Conservation (phyloP, 805 yeast genomes). For the Zygotorulaspora florentina region DNA sequence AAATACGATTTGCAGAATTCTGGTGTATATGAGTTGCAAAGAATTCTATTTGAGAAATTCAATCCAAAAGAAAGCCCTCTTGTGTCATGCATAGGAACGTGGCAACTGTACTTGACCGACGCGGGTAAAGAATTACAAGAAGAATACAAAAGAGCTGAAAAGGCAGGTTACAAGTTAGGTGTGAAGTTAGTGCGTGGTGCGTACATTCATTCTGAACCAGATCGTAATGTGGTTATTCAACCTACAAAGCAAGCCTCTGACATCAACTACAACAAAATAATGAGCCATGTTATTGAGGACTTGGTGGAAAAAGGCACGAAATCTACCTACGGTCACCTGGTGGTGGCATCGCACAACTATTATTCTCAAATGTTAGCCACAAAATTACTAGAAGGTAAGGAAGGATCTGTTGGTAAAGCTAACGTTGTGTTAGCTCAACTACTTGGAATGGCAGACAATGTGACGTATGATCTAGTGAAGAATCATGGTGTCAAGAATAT, state of each 20-base stretch:
- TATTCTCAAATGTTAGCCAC: conserved; percentile 74
- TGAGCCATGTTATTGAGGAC: conserved; percentile 55
- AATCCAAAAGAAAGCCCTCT: conserved; percentile 54
- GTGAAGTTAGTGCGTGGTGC: conserved; percentile 94
- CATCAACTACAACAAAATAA: conserved; percentile 64
- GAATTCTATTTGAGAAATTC: conserved; percentile 69
- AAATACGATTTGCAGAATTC: conserved; percentile 73
- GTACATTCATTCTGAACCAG: conserved; percentile 82
- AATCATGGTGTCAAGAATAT: conserved; percentile 66
- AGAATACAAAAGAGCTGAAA: conserved; percentile 63
- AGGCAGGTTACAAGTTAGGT: conserved; percentile 66
- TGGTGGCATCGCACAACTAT: conserved; percentile 87
- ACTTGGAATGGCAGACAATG: conserved; percentile 92
- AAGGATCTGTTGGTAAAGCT: conserved; percentile 51
- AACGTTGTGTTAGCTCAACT: conserved; percentile 86
- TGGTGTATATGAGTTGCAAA: conserved; percentile 87
- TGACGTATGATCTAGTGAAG: conserved; percentile 68
- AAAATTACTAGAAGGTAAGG: conserved; percentile 41
- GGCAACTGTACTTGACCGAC: conserved; percentile 85
- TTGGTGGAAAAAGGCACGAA: conserved; percentile 44
- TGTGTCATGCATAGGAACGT: conserved; percentile 78
- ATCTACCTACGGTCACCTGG: conserved; percentile 65
- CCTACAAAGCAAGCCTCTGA: conserved; percentile 79
- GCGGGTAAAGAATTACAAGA: conserved; percentile 55
- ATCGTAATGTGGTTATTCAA: conserved; percentile 64